These are phyloP conservation scores for Lepiota subincarnata DNA, from an alignment of 768 basidiomycete species.

Conservation along the genomic window DNA sequence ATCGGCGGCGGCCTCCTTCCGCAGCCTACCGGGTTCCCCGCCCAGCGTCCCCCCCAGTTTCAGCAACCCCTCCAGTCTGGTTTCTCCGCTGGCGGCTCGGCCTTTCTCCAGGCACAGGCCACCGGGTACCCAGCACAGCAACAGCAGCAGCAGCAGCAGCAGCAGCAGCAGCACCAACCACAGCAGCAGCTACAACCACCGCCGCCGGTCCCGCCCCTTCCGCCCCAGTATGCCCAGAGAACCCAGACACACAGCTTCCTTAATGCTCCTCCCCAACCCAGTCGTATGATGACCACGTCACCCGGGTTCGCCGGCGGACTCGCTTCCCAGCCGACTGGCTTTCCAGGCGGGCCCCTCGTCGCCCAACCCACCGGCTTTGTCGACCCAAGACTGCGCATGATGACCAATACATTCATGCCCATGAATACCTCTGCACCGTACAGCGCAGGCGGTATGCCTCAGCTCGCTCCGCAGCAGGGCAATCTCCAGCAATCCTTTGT, in stretches of 20 bases:
- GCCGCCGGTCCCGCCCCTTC: slow-evolving; percentile 63
- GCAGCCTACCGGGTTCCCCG: slow-evolving; percentile 60
- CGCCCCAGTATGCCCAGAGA: slow-evolving; percentile 40
- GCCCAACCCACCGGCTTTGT: slow-evolving; percentile 78
- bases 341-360: slow-evolving; percentile 43
- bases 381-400: slow-evolving; percentile 82
- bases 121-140: slow-evolving; percentile 43
- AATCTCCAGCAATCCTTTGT: slow-evolving; percentile 83
- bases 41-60: slow-evolving; percentile 37
- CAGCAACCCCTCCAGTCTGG: slow-evolving; percentile 64
- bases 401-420: slow-evolving; percentile 93
- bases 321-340: slow-evolving; percentile 44
- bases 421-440: slow-evolving; percentile 58
- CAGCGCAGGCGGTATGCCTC: slow-evolving; percentile 55
- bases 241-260: slow-evolving; percentile 9
- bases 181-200: slow-evolving; percentile 62
- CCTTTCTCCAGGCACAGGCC: slow-evolving; percentile 47
- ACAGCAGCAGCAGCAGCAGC: slow-evolving; percentile 37
- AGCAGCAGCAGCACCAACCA: slow-evolving; percentile 41
- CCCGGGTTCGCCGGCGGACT: slow-evolving; percentile 45
- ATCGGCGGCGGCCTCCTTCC: slow-evolving; percentile 43
- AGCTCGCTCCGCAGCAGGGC: slow-evolving; percentile 62
- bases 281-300: slow-evolving; percentile 54
- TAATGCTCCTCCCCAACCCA: slow-evolving; percentile 35
- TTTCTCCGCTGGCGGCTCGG: slow-evolving; percentile 35